Conservation (phyloP, 371 early-diverging fungal genomes). For the Capniomyces stellatus region DNA sequence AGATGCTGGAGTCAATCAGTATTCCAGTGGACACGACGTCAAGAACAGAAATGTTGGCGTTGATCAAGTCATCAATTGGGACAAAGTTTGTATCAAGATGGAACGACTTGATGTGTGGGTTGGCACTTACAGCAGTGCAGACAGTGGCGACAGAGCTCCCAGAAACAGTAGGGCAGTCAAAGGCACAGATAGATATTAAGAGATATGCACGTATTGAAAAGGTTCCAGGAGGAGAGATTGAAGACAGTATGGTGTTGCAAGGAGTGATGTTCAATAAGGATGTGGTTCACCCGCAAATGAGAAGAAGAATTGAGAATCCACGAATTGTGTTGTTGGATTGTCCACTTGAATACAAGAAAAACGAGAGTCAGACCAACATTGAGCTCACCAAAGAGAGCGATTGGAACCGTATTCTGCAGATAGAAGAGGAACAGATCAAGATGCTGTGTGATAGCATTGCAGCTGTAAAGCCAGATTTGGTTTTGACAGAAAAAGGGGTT, state of each 20-base stretch:
- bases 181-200: slow-evolving; percentile 85
- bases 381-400: slow-evolving; percentile 95
- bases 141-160: slow-evolving; percentile 34
- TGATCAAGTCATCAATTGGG: slow-evolving; percentile 85
- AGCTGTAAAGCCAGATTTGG: slow-evolving; percentile 92
- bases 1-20: slow-evolving; percentile 67
- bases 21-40: slow-evolving; percentile 65
- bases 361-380: slow-evolving; percentile 98
- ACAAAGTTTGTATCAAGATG: slow-evolving; percentile 95
- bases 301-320: slow-evolving; percentile 95
- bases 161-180: background rate
- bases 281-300: slow-evolving; percentile 99
- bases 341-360: slow-evolving; percentile 99
- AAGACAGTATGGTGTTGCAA: slow-evolving; percentile 91
- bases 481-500: slow-evolving; percentile 99
- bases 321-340: slow-evolving; percentile 96
- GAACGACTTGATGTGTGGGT: slow-evolving; percentile 90
- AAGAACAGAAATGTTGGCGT: slow-evolving; percentile 67
- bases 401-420: slow-evolving; percentile 92
- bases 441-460: slow-evolving; percentile 92
- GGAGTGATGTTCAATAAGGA: slow-evolving; percentile 99
- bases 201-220: slow-evolving; percentile 95
- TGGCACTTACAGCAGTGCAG: slow-evolving; percentile 93
- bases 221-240: slow-evolving; percentile 96
- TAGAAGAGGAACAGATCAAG: slow-evolving; percentile 99